Evolutionary conservation across 495 filamentous ascomycete species (phyloP).

Genomic region (Oidiodendron maius): DNA sequence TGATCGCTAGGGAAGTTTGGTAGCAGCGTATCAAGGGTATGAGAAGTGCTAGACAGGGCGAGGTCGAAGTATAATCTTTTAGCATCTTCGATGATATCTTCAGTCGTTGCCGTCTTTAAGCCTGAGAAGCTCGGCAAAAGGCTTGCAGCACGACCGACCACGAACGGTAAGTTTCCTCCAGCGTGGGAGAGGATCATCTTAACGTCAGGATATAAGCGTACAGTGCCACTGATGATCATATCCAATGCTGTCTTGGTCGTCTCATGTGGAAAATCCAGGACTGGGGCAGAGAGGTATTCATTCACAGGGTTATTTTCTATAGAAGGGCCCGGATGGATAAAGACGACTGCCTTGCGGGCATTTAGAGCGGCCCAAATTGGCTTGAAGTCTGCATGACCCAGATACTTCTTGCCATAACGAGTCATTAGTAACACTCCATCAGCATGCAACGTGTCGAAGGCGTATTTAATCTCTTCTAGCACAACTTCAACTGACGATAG

Average conservation of each 20-base stretch:
- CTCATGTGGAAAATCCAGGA: slow-evolving; percentile 41
- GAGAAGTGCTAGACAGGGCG: slow-evolving; percentile 25
- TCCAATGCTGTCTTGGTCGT: slow-evolving; percentile 41
- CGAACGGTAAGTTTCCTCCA: slow-evolving; percentile 40
- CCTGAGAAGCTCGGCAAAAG: background rate
- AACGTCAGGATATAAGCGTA: slow-evolving; percentile 35
- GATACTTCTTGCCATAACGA: slow-evolving; percentile 41
- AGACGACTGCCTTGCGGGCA: slow-evolving; percentile 30
- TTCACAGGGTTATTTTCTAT: background rate
- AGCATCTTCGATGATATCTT: slow-evolving; percentile 22
- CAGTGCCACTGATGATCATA: slow-evolving; percentile 40
- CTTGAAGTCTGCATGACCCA: slow-evolving; percentile 37
- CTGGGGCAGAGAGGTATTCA: background rate
- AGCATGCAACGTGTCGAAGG: slow-evolving; percentile 31
- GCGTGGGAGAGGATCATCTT: slow-evolving; percentile 42
- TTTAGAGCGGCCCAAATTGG: slow-evolving; percentile 35
- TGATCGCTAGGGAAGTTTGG: slow-evolving; percentile 38
- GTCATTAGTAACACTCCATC: slow-evolving; percentile 45
- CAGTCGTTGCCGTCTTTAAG: slow-evolving; percentile 10
- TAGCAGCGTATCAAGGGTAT: slow-evolving; percentile 21
- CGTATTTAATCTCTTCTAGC: slow-evolving; percentile 38
- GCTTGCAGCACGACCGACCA: slow-evolving; percentile 30
- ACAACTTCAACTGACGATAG: slow-evolving; percentile 37
- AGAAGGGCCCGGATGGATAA: slow-evolving; percentile 46
- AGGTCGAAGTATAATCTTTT: slow-evolving; percentile 43